Conservation (phyloP, 2,329 filamentous ascomycete species). For the Bipolaris zeicola region DNA sequence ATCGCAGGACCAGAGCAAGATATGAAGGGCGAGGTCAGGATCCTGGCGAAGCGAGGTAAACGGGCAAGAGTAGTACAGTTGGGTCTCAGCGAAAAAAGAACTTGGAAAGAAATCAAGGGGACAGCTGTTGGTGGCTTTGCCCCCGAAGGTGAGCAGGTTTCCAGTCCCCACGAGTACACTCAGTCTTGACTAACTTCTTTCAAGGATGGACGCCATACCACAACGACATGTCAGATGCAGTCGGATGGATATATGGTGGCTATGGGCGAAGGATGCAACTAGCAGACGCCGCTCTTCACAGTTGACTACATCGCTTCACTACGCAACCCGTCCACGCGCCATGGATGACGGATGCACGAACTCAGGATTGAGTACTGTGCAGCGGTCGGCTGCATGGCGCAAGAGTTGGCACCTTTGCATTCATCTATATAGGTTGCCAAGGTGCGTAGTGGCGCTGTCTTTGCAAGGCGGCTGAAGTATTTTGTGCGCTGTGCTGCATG, state of each 20-base stretch:
- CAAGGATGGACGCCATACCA: slow-evolving; percentile 44
- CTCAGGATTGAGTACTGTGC: background rate
- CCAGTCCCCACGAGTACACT: background rate
- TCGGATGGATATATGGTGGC: slow-evolving; percentile 45
- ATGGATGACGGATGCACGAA: slow-evolving; percentile 8
- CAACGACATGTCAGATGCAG: slow-evolving; percentile 45
- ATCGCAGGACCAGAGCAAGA: slow-evolving; percentile 38
- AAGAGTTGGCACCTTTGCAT: background rate
- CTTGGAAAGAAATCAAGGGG: slow-evolving; percentile 42
- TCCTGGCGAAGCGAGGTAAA: slow-evolving; percentile 40
- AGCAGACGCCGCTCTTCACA: slow-evolving; percentile 33
- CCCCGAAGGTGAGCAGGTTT: slow-evolving; percentile 31
- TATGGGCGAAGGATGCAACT: slow-evolving; percentile 40
- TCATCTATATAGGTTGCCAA: background rate
- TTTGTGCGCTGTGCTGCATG: background rate
- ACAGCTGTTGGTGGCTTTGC: slow-evolving; percentile 31
- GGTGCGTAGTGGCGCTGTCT: slow-evolving; percentile 1
- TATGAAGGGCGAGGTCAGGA: slow-evolving; percentile 40
- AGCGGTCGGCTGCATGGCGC: background rate
- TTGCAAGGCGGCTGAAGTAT: background rate
- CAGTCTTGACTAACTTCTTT: background rate
- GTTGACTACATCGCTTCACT: slow-evolving; percentile 21
- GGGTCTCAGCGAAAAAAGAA: slow-evolving; percentile 32
- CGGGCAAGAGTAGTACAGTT: slow-evolving; percentile 32
- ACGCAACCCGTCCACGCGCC: slow-evolving; percentile 8